Evolutionary conservation across 805 yeast species (phyloP), one percentile per base, ranked within the genome.

Genomic region (Candida germanica): DNA sequence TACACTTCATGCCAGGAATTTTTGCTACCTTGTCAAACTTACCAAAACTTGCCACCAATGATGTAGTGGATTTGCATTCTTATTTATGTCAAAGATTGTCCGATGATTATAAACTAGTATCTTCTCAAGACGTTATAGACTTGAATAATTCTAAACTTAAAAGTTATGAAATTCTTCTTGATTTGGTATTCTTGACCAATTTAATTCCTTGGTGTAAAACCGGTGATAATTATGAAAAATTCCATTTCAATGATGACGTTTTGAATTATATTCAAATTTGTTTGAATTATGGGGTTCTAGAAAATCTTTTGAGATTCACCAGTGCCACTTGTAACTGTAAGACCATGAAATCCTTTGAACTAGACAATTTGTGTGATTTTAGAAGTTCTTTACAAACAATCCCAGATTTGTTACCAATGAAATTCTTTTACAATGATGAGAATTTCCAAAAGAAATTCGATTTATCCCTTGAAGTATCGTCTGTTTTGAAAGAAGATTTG

Each of bases 161-260:
- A 16, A 58, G 58, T 7, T 53, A 50, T 42, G 76, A 77, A 19
- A 53, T 77, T 2, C 53, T 79, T 1, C 58, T 74, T 1, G 56
- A 73, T 28, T 49, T 64, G 14, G 63, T 75, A 5, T 80, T 81
- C 46, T 61, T 79, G 32, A 70, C 83, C 1, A 66, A 66, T 33
- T 79, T 82, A 48, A 74, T 79, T 35, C 68, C 73, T 6, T 82
- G 88, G 89, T 81, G 87, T 53, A 83, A 82, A 49, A 44, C 58
- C 6, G 51, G 63, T 2, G 34, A 53, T 5, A 64, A 83, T 41
- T 64, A 56, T 6, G 43, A 48, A 17, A 59, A 65, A 20, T 73
- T 67, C 42, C 80, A 80, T 43, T 82, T 81, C 47, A 71, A 71
- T 26, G 60, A 60, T 17, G 73, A 71, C 28, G 75, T 83, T 18